These are phyloP conservation scores for Phytophthora podocarpi DNA, from an alignment of 352 stramenopile species.

Conservation along the genomic window DNA sequence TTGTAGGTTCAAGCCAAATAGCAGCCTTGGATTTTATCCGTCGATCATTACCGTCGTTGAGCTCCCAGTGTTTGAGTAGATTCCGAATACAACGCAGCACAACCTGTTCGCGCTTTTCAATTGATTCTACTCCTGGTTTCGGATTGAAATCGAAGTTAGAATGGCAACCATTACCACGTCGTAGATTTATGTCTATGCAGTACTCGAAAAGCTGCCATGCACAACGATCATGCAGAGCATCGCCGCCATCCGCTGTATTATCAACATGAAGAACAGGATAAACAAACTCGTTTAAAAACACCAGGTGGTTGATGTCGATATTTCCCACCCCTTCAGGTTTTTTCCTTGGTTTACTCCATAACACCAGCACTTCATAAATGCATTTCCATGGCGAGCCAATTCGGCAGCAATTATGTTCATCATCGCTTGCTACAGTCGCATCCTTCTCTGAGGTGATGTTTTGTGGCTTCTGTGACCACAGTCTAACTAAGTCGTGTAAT, in stretches of 20 bases:
- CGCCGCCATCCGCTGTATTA: too few relatives aligned
- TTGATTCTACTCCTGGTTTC: not conserved
- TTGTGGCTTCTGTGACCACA: not conserved
- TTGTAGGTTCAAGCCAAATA: constrained; percentile 23
- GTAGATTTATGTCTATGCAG: constrained; percentile 15
- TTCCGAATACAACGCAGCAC: constrained; percentile 14
- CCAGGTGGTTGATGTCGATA: constrained; percentile 35
- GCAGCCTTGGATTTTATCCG: not conserved
- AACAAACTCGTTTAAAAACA: constrained; percentile 21
- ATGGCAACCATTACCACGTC: not conserved
- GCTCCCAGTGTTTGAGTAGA: constrained; percentile 20
- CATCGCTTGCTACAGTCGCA: not conserved
- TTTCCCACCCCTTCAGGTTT: not conserved
- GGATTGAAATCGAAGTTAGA: not conserved
- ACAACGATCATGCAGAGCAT: not conserved
- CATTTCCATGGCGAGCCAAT: constrained; percentile 14
- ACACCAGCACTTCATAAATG: constrained; percentile 18
- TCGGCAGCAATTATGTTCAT: not conserved
- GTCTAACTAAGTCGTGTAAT: constrained; percentile 1
- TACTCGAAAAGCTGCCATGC: constrained; percentile 23
- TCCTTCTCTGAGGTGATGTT: not conserved
- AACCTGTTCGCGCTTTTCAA: not conserved
- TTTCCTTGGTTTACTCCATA: constrained; percentile 4
- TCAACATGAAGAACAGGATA: not conserved
- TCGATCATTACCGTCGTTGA: not conserved